Evolutionary conservation across 2,329 filamentous ascomycete species (phyloP), one percentile per base, ranked within the genome.

Genomic region (Colletotrichum camelliae): DNA sequence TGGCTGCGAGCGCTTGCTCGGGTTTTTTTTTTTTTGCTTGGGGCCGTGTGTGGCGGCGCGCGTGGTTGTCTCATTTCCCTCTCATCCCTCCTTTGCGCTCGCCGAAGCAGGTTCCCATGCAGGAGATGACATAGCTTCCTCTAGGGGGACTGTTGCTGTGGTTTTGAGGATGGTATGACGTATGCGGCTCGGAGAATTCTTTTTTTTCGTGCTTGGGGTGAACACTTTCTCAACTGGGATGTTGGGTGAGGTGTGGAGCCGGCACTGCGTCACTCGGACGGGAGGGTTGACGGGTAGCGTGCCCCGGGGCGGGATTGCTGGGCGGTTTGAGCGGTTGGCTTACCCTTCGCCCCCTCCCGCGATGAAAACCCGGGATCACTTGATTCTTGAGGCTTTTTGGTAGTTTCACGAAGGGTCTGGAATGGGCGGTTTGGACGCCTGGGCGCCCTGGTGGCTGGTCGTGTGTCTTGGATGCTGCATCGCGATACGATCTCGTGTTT

Each of bases 251-350:
- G n/a, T 58, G 73, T 68, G 74, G 74, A 73, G 74, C 37, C 15
- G 16, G 64, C 24, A 75, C n/a, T 75, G 74, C 70, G 74, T 75
- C 74, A 75, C 74, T 64, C 13, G 69, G 52, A 64, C 29, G 58
- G 39, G 43, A 62, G 55, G 67, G 67, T 21, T 52, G 67, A 74
- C 35, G 73, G 73, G 58, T 75, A 33, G n/a, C 48, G 70, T 35
- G 70, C 64, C 64, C 69, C 70, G 62, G 57, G 13, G 64, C 73
- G 55, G 67, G 58, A 74, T 35, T 70, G 48, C 15, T 48, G 43
- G 43, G 31, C 31, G 31, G 31, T 33, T 33, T 33, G 31, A 10
- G 43, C 43, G 43, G 67, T 18, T 65, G 29, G 43, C 37, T 21
- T 16, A 62, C 29, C 43, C 35, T 29, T 73, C 48, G 33, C 24